Percentiles rank a stretch among this genome's conserved stretches.
These are phyloP conservation scores for Macaranga tanarius DNA, from an alignment of 441 rosid genomes.

Conservation along the genomic window DNA sequence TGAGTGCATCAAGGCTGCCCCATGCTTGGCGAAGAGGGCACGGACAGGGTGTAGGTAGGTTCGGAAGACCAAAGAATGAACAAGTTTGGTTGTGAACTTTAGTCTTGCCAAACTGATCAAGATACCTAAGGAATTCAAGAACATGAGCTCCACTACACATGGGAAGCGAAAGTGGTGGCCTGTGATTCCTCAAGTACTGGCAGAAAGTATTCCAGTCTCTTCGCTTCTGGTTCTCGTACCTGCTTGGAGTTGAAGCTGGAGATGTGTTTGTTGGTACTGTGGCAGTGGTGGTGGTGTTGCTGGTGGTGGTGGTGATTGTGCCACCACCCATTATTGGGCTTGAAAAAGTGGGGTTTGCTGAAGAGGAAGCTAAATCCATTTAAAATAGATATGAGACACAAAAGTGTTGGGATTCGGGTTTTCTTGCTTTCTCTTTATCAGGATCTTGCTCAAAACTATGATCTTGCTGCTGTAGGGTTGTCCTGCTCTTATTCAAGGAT, in stretches of 20 bases:
- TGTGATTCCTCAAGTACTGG: conserved; percentile 73
- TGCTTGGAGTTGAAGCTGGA: conserved; percentile 50
- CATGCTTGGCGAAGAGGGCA: conserved; percentile 91
- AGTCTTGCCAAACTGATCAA: conserved; percentile 90
- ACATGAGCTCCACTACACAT: conserved; percentile 81
- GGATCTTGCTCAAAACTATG: conserved; percentile 10
- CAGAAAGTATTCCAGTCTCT: conserved; percentile 94
- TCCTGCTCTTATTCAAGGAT: no score
- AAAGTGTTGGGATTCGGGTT: conserved; percentile 21
- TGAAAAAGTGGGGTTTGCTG: conserved; percentile 35
- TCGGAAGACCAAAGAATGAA: conserved; percentile 73
- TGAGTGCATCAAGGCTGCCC: conserved; percentile 90
- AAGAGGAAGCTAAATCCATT: conserved; percentile 58
- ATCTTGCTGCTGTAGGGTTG: background rate
- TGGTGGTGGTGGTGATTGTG: conserved; percentile 8
- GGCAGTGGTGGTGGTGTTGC: conserved; percentile 13
- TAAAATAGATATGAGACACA: background rate
- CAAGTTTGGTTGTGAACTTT: conserved; percentile 75
- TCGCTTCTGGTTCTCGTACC: conserved; percentile 82
- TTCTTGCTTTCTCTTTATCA: conserved; percentile 11
- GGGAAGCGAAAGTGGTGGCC: conserved; percentile 66
- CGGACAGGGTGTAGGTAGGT: conserved; percentile 80
- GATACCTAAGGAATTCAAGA: conserved; percentile 69
- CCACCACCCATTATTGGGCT: conserved; percentile 20
- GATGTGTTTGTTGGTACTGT: conserved; percentile 13